A percentile compares a stretch with the other conserved stretches of the same genome.
phyloP scores from a whole-genome alignment of 129 eudicot species.

The Heracleum sosnowskyi region DNA sequence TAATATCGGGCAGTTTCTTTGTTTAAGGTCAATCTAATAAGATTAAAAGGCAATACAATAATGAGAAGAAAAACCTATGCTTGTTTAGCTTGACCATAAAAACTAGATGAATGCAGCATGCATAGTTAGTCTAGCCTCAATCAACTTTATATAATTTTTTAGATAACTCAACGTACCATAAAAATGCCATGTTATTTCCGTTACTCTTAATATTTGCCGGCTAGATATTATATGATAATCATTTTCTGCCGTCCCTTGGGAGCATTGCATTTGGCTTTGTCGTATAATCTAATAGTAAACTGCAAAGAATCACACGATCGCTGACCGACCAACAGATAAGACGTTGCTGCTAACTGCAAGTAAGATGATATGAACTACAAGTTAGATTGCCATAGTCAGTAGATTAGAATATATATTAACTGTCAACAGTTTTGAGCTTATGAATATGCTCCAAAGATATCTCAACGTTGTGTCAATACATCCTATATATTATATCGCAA shows the following conservation, averaged over 20 bases:
- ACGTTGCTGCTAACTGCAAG: not conserved
- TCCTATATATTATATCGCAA: not conserved
- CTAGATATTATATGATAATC: not conserved
- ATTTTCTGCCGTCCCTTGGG: not conserved
- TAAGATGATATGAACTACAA: not conserved
- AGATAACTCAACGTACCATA: not conserved
- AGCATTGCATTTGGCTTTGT: not conserved
- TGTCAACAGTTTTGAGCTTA: not conserved
- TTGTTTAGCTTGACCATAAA: not conserved
- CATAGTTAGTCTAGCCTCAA: not conserved
- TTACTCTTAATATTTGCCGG: not conserved
- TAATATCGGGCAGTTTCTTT: not conserved
- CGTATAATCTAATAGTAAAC: not conserved
- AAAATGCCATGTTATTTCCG: not conserved
- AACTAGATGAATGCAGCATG: constrained; percentile 1
- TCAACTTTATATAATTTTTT: not conserved
- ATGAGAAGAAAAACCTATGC: not conserved
- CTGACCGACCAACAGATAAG: not conserved
- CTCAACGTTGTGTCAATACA: not conserved
- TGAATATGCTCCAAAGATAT: not conserved
- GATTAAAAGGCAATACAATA: not conserved
- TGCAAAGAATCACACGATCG: not conserved
- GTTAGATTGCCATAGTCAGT: not conserved
- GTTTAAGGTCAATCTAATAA: not conserved
- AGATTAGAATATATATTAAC: not conserved